Percentiles rank a stretch among this genome's conserved stretches.
phyloP scores from a whole-genome alignment of 2,329 filamentous ascomycete genomes.

The Ascochyta clinopodiicola region DNA sequence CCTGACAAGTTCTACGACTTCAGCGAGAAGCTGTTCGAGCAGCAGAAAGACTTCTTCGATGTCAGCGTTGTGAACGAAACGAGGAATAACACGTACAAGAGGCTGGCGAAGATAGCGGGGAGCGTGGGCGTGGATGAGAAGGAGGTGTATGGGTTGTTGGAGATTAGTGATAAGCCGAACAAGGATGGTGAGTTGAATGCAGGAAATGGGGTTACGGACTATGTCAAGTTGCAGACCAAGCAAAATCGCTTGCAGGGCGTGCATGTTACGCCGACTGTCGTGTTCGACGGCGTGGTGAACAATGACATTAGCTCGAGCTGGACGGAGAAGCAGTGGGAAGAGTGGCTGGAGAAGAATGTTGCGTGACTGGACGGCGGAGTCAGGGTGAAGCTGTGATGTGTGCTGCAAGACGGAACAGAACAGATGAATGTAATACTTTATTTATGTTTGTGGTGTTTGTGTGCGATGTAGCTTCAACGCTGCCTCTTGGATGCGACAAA shows the following conservation, averaged over 20 bases:
- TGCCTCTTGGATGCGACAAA: not conserved
- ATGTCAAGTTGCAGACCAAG: conserved; percentile 85
- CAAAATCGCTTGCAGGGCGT: conserved; percentile 78
- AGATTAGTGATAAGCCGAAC: conserved; percentile 70
- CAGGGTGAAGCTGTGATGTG: conserved; percentile 4
- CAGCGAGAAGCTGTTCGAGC: conserved; percentile 70
- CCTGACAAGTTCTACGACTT: conserved; percentile 82
- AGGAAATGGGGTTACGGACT: conserved; percentile 83
- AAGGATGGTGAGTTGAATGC: conserved; percentile 73
- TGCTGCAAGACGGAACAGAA: not conserved
- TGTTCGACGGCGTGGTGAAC: conserved; percentile 86
- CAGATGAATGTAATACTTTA: not conserved
- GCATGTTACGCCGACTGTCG: conserved; percentile 89
- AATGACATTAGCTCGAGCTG: conserved; percentile 80
- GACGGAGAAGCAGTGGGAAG: conserved; percentile 52
- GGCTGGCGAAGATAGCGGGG: conserved; percentile 76
- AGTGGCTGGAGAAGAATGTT: conserved; percentile 76
- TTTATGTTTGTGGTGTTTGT: not conserved
- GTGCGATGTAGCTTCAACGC: not conserved
- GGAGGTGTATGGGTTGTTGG: conserved; percentile 72
- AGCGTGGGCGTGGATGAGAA: conserved; percentile 73
- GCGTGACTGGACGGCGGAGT: conserved; percentile 50
- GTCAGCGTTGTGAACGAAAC: conserved; percentile 82
- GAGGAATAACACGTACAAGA: conserved; percentile 81
- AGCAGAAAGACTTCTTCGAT: conserved; percentile 83